Evolutionary conservation across 139 green algal species (phyloP).

Genomic region (Chlamydomonas applanata): DNA sequence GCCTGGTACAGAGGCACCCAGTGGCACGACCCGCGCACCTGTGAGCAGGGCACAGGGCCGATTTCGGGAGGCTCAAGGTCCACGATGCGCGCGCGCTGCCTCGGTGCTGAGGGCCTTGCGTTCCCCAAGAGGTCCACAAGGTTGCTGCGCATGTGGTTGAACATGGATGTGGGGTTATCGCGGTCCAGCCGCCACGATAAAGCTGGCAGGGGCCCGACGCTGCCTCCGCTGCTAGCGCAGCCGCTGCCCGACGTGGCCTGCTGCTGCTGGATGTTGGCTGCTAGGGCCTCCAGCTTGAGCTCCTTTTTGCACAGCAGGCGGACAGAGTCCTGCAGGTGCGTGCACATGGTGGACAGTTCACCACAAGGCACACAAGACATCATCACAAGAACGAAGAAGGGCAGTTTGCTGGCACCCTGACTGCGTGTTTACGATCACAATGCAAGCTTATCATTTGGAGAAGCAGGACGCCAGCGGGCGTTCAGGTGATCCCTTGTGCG

Average conservation of each 20-base stretch:
- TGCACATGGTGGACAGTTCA: too few species aligned
- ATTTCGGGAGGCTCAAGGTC: slow-evolving; percentile 45
- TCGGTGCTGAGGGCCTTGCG: not conserved
- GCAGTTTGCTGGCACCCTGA: too few species aligned
- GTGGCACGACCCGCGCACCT: slow-evolving; percentile 8
- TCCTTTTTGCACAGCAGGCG: slow-evolving; percentile 18
- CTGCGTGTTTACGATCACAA: too few species aligned
- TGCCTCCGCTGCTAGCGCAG: not conserved
- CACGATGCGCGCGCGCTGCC: slow-evolving; percentile 62
- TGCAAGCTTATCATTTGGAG: too few species aligned
- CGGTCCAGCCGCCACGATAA: slow-evolving; percentile 72
- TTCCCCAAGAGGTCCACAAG: slow-evolving; percentile 35
- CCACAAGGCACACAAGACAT: too few species aligned
- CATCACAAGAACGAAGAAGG: too few species aligned
- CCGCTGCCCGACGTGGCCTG: not conserved
- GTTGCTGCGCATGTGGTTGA: slow-evolving; percentile 55
- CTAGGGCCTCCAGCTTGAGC: slow-evolving; percentile 14
- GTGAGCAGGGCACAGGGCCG: not conserved
- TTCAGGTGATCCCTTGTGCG: not conserved
- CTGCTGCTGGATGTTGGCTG: slow-evolving; percentile 2
- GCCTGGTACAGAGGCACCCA: too few species aligned
- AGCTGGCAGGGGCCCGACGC: not conserved
- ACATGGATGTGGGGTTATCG: slow-evolving; percentile 60
- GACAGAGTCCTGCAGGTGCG: slow-evolving; percentile 32
- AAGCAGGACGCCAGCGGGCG: too few species aligned